These are phyloP conservation scores for Stephania yunnanensis DNA, from an alignment of 164 flowering plant genomes.

Conservation along the genomic window DNA sequence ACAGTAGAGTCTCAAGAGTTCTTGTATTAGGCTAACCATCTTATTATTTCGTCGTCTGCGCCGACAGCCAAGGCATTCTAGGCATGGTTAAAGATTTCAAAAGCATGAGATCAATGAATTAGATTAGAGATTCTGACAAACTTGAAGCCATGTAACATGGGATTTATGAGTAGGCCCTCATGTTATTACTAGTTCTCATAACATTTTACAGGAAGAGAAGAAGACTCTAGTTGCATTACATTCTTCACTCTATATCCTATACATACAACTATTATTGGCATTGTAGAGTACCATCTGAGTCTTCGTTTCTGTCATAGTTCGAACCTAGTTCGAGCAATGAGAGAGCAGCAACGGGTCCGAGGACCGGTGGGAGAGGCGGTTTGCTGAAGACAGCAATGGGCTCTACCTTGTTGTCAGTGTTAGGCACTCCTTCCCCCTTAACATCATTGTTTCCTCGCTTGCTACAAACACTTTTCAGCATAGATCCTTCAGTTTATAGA, in stretches of 20 bases:
- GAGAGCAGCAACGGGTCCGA: slow-evolving; percentile 51
- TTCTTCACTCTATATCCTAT: not conserved
- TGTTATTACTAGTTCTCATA: not conserved
- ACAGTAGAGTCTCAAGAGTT: too few species aligned
- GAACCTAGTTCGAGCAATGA: slow-evolving; percentile 48
- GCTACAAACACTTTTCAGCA: slow-evolving; percentile 31
- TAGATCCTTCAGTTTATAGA: slow-evolving; percentile 15
- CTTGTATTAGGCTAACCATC: too few species aligned
- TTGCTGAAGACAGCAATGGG: slow-evolving; percentile 52
- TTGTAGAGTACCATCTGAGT: slow-evolving; percentile 21
- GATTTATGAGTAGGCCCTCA: not conserved
- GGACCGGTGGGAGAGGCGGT: slow-evolving; percentile 58
- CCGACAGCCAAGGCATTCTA: too few species aligned
- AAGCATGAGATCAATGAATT: too few species aligned
- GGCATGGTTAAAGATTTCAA: too few species aligned
- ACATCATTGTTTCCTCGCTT: slow-evolving; percentile 24
- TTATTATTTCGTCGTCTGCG: too few species aligned
- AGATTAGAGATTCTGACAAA: too few species aligned
- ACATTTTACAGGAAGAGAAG: not conserved
- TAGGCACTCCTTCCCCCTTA: slow-evolving; percentile 9
- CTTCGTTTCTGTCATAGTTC: slow-evolving; percentile 39
- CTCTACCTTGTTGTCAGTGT: slow-evolving; percentile 31
- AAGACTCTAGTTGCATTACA: not conserved
- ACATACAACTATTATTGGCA: not conserved
- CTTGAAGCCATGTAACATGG: too few species aligned